phyloP scores from a whole-genome alignment of 495 filamentous ascomycete species.

The Astrothelium macrocarpum region DNA sequence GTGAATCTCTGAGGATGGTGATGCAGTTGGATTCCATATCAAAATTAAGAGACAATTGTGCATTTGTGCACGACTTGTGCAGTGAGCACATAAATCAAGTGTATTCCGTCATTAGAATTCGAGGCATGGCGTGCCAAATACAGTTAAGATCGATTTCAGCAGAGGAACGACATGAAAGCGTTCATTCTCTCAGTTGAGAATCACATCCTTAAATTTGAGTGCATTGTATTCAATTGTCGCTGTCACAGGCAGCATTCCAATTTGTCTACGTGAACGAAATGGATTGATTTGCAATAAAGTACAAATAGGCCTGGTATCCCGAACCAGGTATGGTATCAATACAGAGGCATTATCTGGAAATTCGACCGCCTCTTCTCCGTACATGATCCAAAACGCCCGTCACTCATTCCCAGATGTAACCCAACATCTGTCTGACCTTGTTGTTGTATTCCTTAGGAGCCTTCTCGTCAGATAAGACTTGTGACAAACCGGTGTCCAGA shows the following conservation, averaged over 20 bases:
- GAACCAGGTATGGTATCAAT: not conserved
- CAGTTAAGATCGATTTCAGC: too few relatives aligned
- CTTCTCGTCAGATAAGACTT: conserved; percentile 44
- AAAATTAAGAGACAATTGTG: not conserved
- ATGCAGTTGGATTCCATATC: too few relatives aligned
- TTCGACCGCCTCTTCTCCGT: not conserved
- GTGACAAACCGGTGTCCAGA: conserved; percentile 45
- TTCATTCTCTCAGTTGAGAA: too few relatives aligned
- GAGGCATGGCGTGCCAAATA: too few relatives aligned
- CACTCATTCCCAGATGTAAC: not conserved
- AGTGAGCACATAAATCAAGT: too few relatives aligned
- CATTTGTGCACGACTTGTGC: not conserved
- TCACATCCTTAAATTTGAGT: too few relatives aligned
- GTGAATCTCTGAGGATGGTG: too few relatives aligned
- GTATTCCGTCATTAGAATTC: too few relatives aligned
- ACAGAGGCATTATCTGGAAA: not conserved
- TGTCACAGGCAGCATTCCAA: too few relatives aligned
- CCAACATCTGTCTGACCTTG: not conserved
- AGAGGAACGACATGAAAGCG: too few relatives aligned
- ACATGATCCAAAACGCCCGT: not conserved
- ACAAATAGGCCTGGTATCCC: not conserved
- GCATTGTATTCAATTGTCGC: too few relatives aligned
- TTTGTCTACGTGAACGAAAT: too few relatives aligned
- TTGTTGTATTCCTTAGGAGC: conserved; percentile 16
- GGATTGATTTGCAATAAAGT: not conserved